Evolutionary conservation across 495 filamentous ascomycete genomes (phyloP).

Genomic region (Trichoderma erinaceum): DNA sequence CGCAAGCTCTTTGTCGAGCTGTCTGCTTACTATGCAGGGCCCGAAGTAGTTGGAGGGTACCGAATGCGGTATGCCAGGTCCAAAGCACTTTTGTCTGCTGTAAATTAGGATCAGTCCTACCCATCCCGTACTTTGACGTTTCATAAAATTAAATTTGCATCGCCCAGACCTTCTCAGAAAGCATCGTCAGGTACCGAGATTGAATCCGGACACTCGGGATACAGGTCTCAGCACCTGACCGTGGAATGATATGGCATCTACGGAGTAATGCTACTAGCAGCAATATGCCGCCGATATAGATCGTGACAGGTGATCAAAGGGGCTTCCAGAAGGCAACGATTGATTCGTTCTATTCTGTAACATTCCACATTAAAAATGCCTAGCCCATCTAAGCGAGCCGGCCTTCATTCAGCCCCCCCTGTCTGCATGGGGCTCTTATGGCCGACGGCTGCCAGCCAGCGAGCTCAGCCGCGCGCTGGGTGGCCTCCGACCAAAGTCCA

Average conservation of each 20-base stretch:
- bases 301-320: conserved; percentile 10
- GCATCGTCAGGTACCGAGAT: not conserved
- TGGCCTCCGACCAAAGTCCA: not conserved
- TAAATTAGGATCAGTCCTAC: not conserved
- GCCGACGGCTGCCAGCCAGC: conserved; percentile 10
- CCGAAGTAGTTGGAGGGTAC: not conserved
- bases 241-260: not conserved
- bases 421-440: not conserved
- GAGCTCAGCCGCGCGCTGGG: conserved; percentile 4
- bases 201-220: not conserved
- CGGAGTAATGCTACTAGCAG: not conserved
- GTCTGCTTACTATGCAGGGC: not conserved
- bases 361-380: not conserved
- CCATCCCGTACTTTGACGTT: not conserved
- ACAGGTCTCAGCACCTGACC: not conserved
- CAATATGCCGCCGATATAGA: not conserved
- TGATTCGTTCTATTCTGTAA: not conserved
- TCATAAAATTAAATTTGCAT: not conserved
- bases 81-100: not conserved
- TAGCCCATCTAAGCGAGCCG: not conserved
- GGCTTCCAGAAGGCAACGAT: conserved; percentile 5
- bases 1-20: not conserved
- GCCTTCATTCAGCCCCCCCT: conserved; percentile 1
- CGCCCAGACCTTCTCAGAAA: not conserved
- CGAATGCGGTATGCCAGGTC: too few species aligned